phyloP scores from a whole-genome alignment of 2,329 filamentous ascomycete genomes.

The Phialophora macrospora region DNA sequence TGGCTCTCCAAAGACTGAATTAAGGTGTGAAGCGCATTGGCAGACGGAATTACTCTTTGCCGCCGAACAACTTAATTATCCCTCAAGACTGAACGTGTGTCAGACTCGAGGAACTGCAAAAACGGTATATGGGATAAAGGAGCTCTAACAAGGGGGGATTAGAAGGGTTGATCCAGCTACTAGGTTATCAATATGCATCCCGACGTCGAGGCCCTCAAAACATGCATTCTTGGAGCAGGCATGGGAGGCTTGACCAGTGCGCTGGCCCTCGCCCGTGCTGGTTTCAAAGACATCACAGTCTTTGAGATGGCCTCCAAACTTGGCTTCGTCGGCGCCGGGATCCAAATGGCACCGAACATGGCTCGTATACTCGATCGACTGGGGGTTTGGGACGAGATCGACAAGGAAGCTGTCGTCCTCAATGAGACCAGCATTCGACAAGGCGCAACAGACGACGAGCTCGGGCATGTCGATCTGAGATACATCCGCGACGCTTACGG shows the following conservation, averaged over 20 bases:
- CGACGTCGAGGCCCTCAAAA: constrained; percentile 41
- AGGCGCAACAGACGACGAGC: constrained; percentile 70
- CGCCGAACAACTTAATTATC: constrained; percentile 1
- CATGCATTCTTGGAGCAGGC: constrained; percentile 55
- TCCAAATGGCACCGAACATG: constrained; percentile 84
- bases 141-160: background rate
- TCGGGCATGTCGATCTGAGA: constrained; percentile 71
- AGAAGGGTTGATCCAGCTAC: background rate
- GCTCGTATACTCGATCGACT: constrained; percentile 73
- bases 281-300: constrained; percentile 73
- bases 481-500: constrained; percentile 71
- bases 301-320: constrained; percentile 75
- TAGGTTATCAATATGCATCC: constrained; percentile 22
- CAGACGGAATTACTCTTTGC: constrained; percentile 12
- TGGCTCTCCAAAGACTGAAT: background rate
- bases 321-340: constrained; percentile 82
- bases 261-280: constrained; percentile 74
- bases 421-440: constrained; percentile 74
- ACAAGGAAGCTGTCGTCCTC: constrained; percentile 71
- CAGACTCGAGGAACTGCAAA: background rate
- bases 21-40: background rate
- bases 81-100: background rate
- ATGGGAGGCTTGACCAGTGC: constrained; percentile 79
- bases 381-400: constrained; percentile 74
- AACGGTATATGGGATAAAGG: background rate